Percentiles rank a stretch among this genome's conserved stretches.
phyloP scores from a whole-genome alignment of 371 early-diverging fungal genomes.

The Parasitella parasitica region DNA sequence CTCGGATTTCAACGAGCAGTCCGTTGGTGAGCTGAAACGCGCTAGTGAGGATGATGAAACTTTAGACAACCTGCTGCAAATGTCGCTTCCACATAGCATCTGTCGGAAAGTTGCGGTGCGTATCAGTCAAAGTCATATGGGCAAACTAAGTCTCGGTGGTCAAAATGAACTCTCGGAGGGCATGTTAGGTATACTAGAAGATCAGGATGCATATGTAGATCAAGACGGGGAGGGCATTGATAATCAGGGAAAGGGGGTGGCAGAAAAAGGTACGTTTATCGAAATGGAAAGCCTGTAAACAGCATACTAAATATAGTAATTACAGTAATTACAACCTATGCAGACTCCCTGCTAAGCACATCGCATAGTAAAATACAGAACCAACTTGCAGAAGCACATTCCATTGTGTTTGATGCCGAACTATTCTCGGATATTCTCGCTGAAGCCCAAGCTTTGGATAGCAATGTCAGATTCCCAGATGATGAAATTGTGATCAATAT shows the following conservation, averaged over 20 bases:
- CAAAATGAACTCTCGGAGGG: constrained; percentile 15
- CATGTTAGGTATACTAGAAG: constrained; percentile 13
- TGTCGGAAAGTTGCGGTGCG: constrained; percentile 20
- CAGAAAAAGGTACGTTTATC: background rate
- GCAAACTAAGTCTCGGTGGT: constrained; percentile 6
- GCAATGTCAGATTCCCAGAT: constrained; percentile 51
- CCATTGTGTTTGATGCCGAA: constrained; percentile 60
- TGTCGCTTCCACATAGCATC: constrained; percentile 23
- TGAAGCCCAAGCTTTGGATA: constrained; percentile 53
- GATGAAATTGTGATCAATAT: constrained; percentile 55
- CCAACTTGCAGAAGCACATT: constrained; percentile 49
- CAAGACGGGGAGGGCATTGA: background rate
- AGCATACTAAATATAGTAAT: background rate
- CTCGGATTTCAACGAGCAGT: constrained; percentile 28
- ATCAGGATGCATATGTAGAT: background rate
- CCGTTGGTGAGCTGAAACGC: constrained; percentile 28
- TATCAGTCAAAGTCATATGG: constrained; percentile 22
- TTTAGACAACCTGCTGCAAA: background rate
- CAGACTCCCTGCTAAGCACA: background rate
- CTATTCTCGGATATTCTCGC: constrained; percentile 53
- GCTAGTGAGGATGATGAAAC: constrained; percentile 1
- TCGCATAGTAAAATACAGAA: constrained; percentile 33
- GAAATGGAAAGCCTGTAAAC: background rate
- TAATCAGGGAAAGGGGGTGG: background rate
- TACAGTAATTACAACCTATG: background rate